phyloP scores from a whole-genome alignment of 208 protist genomes.

The Crithidia bombi region DNA sequence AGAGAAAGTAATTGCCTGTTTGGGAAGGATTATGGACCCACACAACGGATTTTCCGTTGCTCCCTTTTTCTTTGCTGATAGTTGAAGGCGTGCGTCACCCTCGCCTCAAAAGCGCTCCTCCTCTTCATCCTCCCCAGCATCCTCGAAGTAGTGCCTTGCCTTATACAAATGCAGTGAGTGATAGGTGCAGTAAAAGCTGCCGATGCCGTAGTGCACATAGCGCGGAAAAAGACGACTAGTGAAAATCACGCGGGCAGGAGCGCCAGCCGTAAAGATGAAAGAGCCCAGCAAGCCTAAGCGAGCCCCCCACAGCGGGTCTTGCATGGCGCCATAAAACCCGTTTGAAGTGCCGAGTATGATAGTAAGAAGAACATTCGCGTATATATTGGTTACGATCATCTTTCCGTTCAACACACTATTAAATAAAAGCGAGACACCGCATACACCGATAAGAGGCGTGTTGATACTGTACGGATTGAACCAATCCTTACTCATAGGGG shows the following conservation, averaged over 20 bases:
- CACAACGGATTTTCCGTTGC: too few relatives aligned
- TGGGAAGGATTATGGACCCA: too few relatives aligned
- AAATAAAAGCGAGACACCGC: slow-evolving; percentile 59
- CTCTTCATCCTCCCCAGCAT: slow-evolving; percentile 71
- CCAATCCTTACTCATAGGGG: slow-evolving; percentile 48
- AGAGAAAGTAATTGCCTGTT: too few relatives aligned
- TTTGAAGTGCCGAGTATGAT: slow-evolving; percentile 59
- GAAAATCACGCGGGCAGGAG: slow-evolving; percentile 58
- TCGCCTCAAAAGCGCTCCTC: slow-evolving; percentile 41
- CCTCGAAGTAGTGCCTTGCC: slow-evolving; percentile 58
- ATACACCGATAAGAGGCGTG: slow-evolving; percentile 70
- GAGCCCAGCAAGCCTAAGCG: slow-evolving; percentile 56
- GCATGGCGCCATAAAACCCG: slow-evolving; percentile 35
- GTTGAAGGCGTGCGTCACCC: not conserved
- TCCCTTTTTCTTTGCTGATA: slow-evolving; percentile 4
- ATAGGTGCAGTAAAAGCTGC: slow-evolving; percentile 66
- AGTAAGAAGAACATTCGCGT: slow-evolving; percentile 62
- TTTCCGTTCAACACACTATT: slow-evolving; percentile 73
- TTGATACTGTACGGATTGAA: slow-evolving; percentile 56
- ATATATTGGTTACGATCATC: slow-evolving; percentile 62
- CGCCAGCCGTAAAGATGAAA: slow-evolving; percentile 58
- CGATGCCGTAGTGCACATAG: slow-evolving; percentile 68
- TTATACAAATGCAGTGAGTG: slow-evolving; percentile 55
- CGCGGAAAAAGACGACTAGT: slow-evolving; percentile 69
- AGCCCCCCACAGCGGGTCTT: slow-evolving; percentile 57